These are phyloP conservation scores for Actinidia arguta DNA, from an alignment of 179 eudicot species.

Conservation along the genomic window DNA sequence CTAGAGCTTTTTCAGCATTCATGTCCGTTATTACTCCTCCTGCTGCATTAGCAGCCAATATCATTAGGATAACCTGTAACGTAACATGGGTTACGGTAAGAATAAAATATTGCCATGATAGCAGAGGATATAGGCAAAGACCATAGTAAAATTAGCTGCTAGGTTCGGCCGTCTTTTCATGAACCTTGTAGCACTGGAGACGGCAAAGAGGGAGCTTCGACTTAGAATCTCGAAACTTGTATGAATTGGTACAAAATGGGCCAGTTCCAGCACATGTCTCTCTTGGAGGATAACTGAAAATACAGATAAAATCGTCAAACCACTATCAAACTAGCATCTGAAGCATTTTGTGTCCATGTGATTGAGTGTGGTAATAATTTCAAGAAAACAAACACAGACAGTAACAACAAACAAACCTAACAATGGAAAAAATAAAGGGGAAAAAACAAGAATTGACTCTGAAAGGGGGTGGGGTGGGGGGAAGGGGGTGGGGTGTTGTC, in stretches of 20 bases:
- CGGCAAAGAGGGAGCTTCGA: conserved; percentile 94
- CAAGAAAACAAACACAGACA: neutral
- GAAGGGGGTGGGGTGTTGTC: too few species aligned
- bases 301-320: neutral
- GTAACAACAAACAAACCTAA: neutral
- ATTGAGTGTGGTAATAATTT: neutral
- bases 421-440: neutral
- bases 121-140: neutral
- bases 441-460: too few species aligned
- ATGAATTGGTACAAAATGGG: conserved; percentile 78
- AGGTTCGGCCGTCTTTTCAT: conserved; percentile 33
- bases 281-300: conserved; percentile 96
- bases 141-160: conserved; percentile 24
- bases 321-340: neutral
- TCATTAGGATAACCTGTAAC: conserved; percentile 91
- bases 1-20: conserved; percentile 98
- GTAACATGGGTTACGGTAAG: neutral
- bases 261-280: conserved; percentile 85
- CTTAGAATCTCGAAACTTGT: conserved; percentile 94
- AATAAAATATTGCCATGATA: too few species aligned
- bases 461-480: too few species aligned
- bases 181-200: conserved; percentile 93
- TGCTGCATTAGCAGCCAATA: conserved; percentile 99
- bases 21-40: conserved; percentile 99
- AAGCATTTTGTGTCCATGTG: neutral